Conservation (phyloP, 163 green algal species). For the Volvox carteri region DNA sequence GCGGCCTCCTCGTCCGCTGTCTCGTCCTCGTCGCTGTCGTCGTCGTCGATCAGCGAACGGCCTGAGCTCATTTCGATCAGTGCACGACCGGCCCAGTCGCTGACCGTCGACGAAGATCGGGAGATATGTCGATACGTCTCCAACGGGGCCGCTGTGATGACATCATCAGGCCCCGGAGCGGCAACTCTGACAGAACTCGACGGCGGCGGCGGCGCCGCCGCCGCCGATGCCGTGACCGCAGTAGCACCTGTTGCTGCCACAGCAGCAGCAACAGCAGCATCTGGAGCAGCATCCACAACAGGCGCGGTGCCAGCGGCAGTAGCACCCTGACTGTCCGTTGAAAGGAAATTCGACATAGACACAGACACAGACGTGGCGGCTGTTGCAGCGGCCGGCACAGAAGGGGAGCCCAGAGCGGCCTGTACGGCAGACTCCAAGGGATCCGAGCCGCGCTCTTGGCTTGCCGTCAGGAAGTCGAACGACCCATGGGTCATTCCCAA, state of each 20-base stretch:
- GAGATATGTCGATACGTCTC: background rate
- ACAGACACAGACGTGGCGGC: background rate
- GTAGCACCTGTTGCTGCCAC: background rate
- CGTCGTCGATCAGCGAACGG: background rate
- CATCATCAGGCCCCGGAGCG: background rate
- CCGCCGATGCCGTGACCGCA: background rate
- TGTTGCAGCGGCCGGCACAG: background rate
- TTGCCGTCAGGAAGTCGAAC: background rate
- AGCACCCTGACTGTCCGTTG: background rate
- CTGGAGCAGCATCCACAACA: background rate
- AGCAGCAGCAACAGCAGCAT: background rate
- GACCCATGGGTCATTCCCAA: background rate
- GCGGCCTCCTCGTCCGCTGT: slow-evolving; percentile 5
- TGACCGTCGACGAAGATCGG: background rate
- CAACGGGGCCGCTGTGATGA: background rate
- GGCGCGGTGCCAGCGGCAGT: background rate
- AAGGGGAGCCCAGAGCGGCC: background rate
- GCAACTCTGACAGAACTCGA: background rate
- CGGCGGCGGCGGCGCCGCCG: background rate
- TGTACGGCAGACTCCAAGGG: slow-evolving; percentile 24
- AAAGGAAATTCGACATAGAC: background rate
- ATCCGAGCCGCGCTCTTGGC: background rate
- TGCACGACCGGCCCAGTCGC: slow-evolving; percentile 31
- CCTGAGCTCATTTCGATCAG: slow-evolving; percentile 13
- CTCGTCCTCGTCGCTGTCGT: slow-evolving; percentile 26